A percentile compares a stretch with the other conserved stretches of the same genome.
Evolutionary conservation across 2,329 filamentous ascomycete genomes (phyloP).

Genomic region (Lecanoromycetidae sp.): DNA sequence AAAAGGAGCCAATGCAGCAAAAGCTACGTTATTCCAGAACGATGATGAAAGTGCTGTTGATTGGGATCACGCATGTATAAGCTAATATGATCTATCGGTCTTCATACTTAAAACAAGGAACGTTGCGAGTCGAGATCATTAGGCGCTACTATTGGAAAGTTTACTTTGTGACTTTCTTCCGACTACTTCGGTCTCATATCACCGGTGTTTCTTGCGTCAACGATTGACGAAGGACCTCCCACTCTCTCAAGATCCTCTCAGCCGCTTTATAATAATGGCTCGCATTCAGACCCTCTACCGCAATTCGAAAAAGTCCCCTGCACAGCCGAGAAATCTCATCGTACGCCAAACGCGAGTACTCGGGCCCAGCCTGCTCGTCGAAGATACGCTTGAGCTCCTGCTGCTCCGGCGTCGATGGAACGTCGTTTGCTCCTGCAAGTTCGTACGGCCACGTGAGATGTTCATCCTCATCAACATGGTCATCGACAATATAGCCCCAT

Average conservation of each 20-base stretch:
- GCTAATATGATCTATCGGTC: too few relatives aligned
- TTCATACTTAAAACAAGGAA: too few relatives aligned
- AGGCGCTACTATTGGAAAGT: too few relatives aligned
- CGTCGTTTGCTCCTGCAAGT: conserved; percentile 12
- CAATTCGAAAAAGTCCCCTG: neutral
- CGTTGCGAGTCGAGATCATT: too few relatives aligned
- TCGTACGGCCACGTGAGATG: conserved; percentile 11
- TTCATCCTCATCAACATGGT: neutral
- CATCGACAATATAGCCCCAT: conserved; percentile 17
- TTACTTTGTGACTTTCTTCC: too few relatives aligned
- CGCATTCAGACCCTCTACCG: neutral
- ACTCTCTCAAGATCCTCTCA: conserved; percentile 18
- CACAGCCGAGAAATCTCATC: conserved; percentile 1
- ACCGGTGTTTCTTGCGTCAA: too few relatives aligned
- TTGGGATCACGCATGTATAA: too few relatives aligned
- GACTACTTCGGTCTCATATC: too few relatives aligned
- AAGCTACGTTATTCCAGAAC: too few relatives aligned
- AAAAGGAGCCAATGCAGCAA: too few relatives aligned
- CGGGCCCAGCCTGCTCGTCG: conserved; percentile 20
- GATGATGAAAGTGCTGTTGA: too few relatives aligned
- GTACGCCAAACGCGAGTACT: conserved; percentile 22
- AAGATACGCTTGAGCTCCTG: conserved; percentile 22
- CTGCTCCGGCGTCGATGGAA: conserved; percentile 1
- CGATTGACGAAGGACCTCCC: conserved; percentile 13
- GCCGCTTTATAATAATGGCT: neutral